Evolutionary conservation across 2,329 filamentous ascomycete genomes (phyloP), one percentile per base, ranked within the genome.

Genomic region (Aspergillus bombycis): DNA sequence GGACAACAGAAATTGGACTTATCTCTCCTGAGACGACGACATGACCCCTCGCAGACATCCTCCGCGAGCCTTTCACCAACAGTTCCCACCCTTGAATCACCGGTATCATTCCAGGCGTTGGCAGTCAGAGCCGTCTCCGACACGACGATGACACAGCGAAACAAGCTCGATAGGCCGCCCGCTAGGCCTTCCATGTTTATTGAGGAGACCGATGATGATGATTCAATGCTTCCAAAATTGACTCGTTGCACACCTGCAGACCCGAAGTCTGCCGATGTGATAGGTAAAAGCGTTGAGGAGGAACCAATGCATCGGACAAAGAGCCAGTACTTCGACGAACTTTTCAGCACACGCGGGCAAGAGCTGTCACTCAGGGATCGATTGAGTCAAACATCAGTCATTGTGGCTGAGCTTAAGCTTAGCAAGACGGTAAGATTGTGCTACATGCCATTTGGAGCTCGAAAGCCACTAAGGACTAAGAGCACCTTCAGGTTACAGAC

Each of bases 321-420:
- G 63, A 80, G 67, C 26, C 75, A 77, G 60, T 80, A 79, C 64
- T 82, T 78, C 61, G 75, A 77, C 38, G 76, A 79, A 23, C 72
- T 70, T 6, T 82, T 82, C 63, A 71, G 72, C 2, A 65, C 72
- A 16, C 75, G 80, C 52, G 76, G 76, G 62, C 72, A 74, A 8
- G 71, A 74, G 53, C 71, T 75, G 41, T 75, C 74, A 8, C 74
- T 77, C 21, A 80, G 78, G 64, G 82, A 84, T 57, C 81, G 81
- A n/a, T 75, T 88, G 14, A 79, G 78, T 8, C 81, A 82, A 62
- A 84, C 87, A 66, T 85, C 86, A 1, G 80, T 88, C 38, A 83
- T 92, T 52, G 78, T 89, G 65, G 86, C 85, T 30, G 89, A 91
- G 70, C 75, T 91, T 36, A 86, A 84, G 72, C 87, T 88, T 6